Conservation (phyloP, 441 rosid species). For the Daphne laureola region DNA sequence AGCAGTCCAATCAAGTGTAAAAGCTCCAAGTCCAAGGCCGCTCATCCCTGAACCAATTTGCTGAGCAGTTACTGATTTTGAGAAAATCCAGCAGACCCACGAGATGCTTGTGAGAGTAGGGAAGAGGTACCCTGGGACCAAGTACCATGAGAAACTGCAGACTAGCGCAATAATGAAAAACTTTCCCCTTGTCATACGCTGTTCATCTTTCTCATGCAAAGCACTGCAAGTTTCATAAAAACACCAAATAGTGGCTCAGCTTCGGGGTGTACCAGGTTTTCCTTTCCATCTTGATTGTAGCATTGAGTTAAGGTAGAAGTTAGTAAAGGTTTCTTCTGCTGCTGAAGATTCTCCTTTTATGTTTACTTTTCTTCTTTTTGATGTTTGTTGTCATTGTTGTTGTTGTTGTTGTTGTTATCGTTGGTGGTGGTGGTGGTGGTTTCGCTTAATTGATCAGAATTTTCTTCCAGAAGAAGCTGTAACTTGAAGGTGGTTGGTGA, state of each 20-base stretch:
- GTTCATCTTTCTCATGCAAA: slow-evolving; percentile 67
- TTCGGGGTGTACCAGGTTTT: too few relatives aligned
- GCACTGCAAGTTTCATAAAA: slow-evolving; percentile 40
- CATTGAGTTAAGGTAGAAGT: too few relatives aligned
- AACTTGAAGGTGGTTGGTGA: too few relatives aligned
- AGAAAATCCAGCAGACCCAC: slow-evolving; percentile 84
- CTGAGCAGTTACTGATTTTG: slow-evolving; percentile 79
- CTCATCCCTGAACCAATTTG: slow-evolving; percentile 82
- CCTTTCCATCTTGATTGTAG: too few relatives aligned
- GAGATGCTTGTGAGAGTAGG: slow-evolving; percentile 69
- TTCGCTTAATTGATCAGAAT: too few relatives aligned
- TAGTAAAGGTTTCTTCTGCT: too few relatives aligned
- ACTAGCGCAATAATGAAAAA: slow-evolving; percentile 69
- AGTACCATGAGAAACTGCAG: slow-evolving; percentile 71
- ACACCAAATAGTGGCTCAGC: background rate
- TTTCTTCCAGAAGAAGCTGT: too few relatives aligned
- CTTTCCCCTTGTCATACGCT: slow-evolving; percentile 56
- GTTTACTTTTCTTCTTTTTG: too few relatives aligned
- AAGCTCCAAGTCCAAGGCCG: slow-evolving; percentile 83
- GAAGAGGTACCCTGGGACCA: slow-evolving; percentile 74
- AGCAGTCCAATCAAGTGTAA: slow-evolving; percentile 73
- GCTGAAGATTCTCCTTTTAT: too few relatives aligned
- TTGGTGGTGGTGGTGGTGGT: too few relatives aligned
- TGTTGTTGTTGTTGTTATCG: too few relatives aligned
- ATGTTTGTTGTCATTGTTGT: too few relatives aligned